Conservation (phyloP, 73 alveolate genomes). For the Durusdinium trenchii region DNA sequence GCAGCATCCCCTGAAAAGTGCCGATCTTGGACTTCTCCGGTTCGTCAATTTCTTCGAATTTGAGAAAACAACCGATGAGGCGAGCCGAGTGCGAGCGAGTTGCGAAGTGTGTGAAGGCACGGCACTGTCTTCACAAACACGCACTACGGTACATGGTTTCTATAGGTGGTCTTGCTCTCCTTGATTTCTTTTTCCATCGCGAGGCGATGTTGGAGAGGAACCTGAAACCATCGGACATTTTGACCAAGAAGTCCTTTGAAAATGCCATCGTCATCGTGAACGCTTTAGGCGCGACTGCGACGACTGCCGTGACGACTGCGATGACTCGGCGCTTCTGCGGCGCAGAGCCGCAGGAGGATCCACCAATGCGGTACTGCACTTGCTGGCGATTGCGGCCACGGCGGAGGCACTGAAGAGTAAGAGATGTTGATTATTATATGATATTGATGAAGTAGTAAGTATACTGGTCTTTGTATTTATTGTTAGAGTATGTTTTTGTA, state of each 20-base stretch:
- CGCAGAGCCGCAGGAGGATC: conserved; percentile 75
- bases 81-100: conserved; percentile 75
- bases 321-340: neutral
- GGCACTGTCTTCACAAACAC: neutral
- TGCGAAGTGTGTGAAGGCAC: conserved; percentile 71
- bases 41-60: neutral
- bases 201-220: conserved; percentile 93
- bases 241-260: conserved; percentile 94
- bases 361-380: conserved; percentile 91
- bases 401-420: conserved; percentile 58
- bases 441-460: too few relatives aligned
- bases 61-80: neutral
- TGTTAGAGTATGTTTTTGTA: too few relatives aligned
- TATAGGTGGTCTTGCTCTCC: neutral
- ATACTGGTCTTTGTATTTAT: too few relatives aligned
- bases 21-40: neutral
- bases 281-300: conserved; percentile 32
- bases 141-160: neutral
- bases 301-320: neutral
- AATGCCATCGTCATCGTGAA: conserved; percentile 84
- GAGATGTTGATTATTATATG: too few relatives aligned
- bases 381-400: conserved; percentile 84
- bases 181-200: neutral
- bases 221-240: conserved; percentile 78
- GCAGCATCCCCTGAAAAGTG: conserved; percentile 91